Conservation (phyloP, 1,139 yeast species). For the Geotrichum restrictum region DNA sequence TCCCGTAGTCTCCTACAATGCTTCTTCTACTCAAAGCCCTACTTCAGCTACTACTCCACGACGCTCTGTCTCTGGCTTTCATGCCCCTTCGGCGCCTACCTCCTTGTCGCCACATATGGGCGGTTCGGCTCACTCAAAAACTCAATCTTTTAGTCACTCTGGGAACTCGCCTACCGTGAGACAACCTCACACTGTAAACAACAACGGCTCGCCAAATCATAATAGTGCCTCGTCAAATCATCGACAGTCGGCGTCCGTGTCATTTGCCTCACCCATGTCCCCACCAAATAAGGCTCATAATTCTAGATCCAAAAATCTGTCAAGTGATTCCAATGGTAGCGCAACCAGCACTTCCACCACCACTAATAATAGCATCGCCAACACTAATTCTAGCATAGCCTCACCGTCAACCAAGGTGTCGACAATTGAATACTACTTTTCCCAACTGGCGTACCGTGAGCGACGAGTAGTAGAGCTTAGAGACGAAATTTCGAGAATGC, state of each 20-base stretch:
- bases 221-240: neutral
- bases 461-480: constrained; percentile 38
- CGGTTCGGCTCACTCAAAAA: constrained; percentile 8
- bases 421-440: constrained; percentile 25
- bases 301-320: constrained; percentile 4
- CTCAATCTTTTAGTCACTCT: constrained; percentile 6
- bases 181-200: neutral
- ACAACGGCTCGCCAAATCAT: neutral
- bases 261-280: neutral
- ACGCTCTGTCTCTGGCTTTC: neutral
- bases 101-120: constrained; percentile 19
- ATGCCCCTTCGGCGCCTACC: constrained; percentile 11
- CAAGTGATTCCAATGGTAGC: constrained; percentile 10
- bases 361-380: neutral
- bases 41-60: neutral
- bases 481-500: constrained; percentile 35
- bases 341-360: neutral
- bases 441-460: constrained; percentile 39
- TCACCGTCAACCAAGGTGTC: constrained; percentile 9
- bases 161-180: neutral
- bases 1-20: constrained; percentile 25
- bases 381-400: neutral
- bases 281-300: neutral
- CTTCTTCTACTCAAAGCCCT: constrained; percentile 2
- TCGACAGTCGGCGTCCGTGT: constrained; percentile 6